Conservation (phyloP, 2,329 filamentous ascomycete genomes). For the Alternaria novae-zelandiae region DNA sequence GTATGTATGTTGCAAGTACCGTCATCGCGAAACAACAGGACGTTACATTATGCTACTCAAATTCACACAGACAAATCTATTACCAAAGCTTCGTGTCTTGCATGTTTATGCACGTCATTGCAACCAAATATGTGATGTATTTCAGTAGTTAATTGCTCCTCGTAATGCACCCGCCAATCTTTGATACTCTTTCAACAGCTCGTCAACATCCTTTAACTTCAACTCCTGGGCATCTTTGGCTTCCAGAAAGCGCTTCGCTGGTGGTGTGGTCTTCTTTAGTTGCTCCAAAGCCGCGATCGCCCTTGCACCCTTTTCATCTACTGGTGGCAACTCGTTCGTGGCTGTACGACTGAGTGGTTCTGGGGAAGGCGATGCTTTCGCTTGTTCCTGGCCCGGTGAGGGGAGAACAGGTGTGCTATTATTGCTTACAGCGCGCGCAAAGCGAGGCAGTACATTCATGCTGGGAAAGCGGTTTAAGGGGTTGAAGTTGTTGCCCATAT, state of each 20-base stretch:
- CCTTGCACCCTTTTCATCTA: slow-evolving; percentile 44
- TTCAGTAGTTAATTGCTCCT: slow-evolving; percentile 49
- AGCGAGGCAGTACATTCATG: slow-evolving; percentile 76
- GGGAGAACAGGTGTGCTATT: slow-evolving; percentile 50
- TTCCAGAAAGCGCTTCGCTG: slow-evolving; percentile 56
- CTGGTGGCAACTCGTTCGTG: slow-evolving; percentile 27
- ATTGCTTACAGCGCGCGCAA: slow-evolving; percentile 64
- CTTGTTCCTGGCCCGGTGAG: slow-evolving; percentile 46
- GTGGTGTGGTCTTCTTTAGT: slow-evolving; percentile 54
- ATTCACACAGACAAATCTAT: neutral
- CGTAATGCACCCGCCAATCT: slow-evolving; percentile 53
- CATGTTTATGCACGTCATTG: neutral
- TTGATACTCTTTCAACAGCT: slow-evolving; percentile 53
- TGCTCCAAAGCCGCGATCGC: slow-evolving; percentile 54
- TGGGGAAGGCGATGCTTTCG: slow-evolving; percentile 32
- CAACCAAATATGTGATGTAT: neutral
- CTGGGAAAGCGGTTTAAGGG: slow-evolving; percentile 79
- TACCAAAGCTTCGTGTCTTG: neutral
- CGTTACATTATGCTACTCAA: neutral
- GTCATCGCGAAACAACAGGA: neutral
- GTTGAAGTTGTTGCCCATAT: slow-evolving; percentile 79
- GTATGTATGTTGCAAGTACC: neutral
- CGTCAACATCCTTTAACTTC: slow-evolving; percentile 57
- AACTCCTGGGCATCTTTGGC: slow-evolving; percentile 54
- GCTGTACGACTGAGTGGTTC: slow-evolving; percentile 21